phyloP scores from a whole-genome alignment of 495 filamentous ascomycete genomes.

The Podospora sp. region DNA sequence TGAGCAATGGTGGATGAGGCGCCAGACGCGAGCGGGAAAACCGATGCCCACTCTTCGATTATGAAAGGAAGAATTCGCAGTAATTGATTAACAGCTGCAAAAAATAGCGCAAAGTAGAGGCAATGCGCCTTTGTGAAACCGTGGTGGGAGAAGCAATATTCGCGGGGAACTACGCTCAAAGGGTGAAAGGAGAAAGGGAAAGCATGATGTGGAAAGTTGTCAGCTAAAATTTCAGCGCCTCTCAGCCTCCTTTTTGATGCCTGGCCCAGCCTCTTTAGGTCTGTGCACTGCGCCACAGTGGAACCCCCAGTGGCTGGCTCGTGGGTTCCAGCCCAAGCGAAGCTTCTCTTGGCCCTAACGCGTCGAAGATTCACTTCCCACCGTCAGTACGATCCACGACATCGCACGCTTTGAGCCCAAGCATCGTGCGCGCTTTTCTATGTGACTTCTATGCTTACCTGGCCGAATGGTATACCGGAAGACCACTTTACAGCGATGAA shows the following conservation, averaged over 20 bases:
- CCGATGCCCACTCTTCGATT: neutral
- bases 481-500: too few relatives aligned
- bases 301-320: neutral
- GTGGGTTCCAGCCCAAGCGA: neutral
- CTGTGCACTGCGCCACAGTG: constrained; percentile 8
- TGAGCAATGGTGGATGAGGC: neutral
- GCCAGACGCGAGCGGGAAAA: neutral
- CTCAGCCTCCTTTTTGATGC: constrained; percentile 34
- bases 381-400: too few relatives aligned
- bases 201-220: constrained; percentile 17
- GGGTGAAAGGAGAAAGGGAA: constrained; percentile 22
- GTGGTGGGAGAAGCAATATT: constrained; percentile 16
- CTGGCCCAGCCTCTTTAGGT: constrained; percentile 15
- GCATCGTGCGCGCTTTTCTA: too few relatives aligned
- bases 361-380: neutral
- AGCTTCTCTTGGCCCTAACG: neutral
- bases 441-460: too few relatives aligned
- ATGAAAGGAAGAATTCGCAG: constrained; percentile 1
- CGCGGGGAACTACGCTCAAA: constrained; percentile 18
- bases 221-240: constrained; percentile 33
- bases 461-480: too few relatives aligned
- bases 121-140: constrained; percentile 2
- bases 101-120: neutral
- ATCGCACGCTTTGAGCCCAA: too few relatives aligned
- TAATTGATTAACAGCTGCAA: constrained; percentile 1